These are phyloP conservation scores for Syzygium jambos DNA, from an alignment of 345 rosid species.

Conservation along the genomic window DNA sequence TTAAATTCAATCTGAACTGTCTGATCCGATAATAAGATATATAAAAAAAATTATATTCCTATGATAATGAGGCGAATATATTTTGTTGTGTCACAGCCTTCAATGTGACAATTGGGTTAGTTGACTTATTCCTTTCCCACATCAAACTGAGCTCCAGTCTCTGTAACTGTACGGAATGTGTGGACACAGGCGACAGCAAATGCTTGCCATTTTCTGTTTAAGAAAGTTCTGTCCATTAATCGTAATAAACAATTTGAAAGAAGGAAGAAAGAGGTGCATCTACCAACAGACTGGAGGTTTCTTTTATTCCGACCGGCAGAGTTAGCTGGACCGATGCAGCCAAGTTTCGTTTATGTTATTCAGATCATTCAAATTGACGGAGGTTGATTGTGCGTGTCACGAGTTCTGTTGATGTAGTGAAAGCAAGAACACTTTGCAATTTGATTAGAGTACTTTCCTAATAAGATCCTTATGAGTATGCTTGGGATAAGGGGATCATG, in stretches of 20 bases:
- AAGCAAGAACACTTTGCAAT: not conserved
- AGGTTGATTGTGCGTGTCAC: not conserved
- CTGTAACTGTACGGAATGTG: not conserved
- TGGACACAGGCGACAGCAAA: not conserved
- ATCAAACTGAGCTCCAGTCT: not conserved
- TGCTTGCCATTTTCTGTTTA: not conserved
- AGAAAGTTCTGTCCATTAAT: not conserved
- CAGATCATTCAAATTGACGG: not conserved
- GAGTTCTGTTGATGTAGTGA: not conserved
- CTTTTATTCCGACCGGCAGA: not conserved
- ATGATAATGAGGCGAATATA: not conserved
- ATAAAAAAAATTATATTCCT: not conserved
- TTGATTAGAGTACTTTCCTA: not conserved
- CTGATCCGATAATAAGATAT: not conserved
- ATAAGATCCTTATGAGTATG: not conserved
- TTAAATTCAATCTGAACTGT: not conserved
- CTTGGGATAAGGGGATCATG: not conserved
- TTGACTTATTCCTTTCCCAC: not conserved
- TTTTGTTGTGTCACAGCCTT: not conserved
- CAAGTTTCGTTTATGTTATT: not conserved
- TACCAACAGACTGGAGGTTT: not conserved
- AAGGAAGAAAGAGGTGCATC: not conserved
- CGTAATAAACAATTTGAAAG: not conserved
- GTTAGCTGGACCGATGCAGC: not conserved
- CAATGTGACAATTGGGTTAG: not conserved